Evolutionary conservation across 345 rosid species (phyloP).

Genomic region (Populus deltoides): DNA sequence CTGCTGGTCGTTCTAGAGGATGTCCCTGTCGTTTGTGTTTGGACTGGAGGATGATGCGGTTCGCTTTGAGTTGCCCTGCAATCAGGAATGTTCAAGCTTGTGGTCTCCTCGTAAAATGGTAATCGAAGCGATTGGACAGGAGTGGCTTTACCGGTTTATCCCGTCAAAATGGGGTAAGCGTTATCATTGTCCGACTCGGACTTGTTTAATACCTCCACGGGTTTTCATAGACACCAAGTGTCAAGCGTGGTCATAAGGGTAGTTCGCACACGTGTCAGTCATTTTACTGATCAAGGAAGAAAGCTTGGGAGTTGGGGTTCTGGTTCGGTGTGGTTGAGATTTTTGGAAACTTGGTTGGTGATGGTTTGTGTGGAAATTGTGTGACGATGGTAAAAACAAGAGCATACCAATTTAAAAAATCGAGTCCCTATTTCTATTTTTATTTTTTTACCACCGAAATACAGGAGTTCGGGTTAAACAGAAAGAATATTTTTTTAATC

Average conservation of each 20-base stretch:
- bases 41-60: too few species aligned
- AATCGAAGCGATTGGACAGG: conserved; percentile 16
- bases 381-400: not conserved
- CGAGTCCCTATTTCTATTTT: not conserved
- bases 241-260: not conserved
- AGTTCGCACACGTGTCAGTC: conserved; percentile 10
- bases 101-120: not conserved
- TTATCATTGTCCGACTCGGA: conserved; percentile 4
- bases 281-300: not conserved
- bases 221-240: conserved; percentile 14
- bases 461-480: not conserved
- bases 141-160: not conserved
- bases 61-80: too few species aligned
- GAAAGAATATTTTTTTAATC: not conserved
- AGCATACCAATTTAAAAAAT: not conserved
- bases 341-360: not conserved
- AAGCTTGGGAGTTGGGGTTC: not conserved
- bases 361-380: not conserved
- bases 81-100: too few species aligned
- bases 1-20: too few species aligned
- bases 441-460: not conserved
- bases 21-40: too few species aligned
- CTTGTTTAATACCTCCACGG: not conserved
- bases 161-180: conserved; percentile 4
- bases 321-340: not conserved